Conservation (phyloP, 176 grass and related monocot genomes). For the Pharus latifolius region DNA sequence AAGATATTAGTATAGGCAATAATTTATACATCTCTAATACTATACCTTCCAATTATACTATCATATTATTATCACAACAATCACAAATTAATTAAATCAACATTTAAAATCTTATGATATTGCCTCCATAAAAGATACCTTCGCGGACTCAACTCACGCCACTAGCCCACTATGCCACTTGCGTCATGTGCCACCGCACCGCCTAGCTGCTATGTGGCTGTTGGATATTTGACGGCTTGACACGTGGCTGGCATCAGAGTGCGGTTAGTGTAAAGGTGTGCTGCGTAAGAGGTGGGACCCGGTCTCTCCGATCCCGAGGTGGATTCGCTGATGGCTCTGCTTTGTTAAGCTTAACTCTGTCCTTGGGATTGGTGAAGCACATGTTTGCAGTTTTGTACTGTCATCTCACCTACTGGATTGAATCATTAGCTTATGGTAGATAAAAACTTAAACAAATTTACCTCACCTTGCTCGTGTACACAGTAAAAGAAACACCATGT, state of each 20-base stretch:
- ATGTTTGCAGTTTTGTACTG: neutral
- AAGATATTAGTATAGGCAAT: too few relatives aligned
- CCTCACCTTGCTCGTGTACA: too few relatives aligned
- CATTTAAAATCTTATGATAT: too few relatives aligned
- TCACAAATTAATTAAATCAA: too few relatives aligned
- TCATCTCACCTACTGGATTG: neutral
- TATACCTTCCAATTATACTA: too few relatives aligned
- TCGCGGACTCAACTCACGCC: constrained; percentile 5
- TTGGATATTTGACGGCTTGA: neutral
- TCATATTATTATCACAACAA: too few relatives aligned
- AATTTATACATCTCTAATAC: too few relatives aligned
- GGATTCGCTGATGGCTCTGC: constrained; percentile 29
- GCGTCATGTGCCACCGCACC: neutral
- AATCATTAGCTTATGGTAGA: neutral
- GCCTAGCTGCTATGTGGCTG: neutral
- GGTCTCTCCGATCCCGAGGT: constrained; percentile 61
- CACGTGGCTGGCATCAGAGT: neutral
- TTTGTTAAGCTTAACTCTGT: neutral
- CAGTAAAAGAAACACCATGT: too few relatives aligned
- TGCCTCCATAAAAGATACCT: constrained; percentile 1
- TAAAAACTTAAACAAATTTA: too few relatives aligned
- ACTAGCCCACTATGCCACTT: too few relatives aligned
- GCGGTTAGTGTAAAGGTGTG: neutral
- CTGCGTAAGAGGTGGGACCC: too few relatives aligned
- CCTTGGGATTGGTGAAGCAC: neutral